Evolutionary conservation across 164 flowering plant genomes (phyloP), one percentile per base, ranked within the genome.

Genomic region (Piper betle): DNA sequence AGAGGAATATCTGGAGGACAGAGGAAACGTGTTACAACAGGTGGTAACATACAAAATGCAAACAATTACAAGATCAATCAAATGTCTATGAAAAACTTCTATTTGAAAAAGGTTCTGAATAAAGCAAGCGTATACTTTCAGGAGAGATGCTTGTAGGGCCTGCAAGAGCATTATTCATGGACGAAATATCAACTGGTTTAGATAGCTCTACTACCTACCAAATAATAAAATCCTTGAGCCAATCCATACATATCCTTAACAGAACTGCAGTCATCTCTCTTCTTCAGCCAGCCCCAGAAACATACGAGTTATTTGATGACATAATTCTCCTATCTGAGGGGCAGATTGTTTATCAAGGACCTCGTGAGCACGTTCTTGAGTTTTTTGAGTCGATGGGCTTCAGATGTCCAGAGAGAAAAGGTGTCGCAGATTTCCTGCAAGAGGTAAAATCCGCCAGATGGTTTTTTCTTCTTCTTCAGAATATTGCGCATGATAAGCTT

Each of bases 81-180:
- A 6, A 59, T 19, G 7, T 2, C 50, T 5, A 2, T 46, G 15
- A 46, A 5, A 10, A 6, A 15, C 3, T 42, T 42, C 11, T 6
- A 6, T 42, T 0, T 42, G 11, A 42, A 42, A 11, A 42, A 11
- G 9, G 11, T 42, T 42, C 11, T 11, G 7, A 11, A 25, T 25
- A 42, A 11, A 0, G 46, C 9, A 42, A 42, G 11, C 7, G 6
- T 10, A 46, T 15, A 10, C 15, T 12, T 9, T 5, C 37, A 81
- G 84, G 84, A 52, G 84, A 81, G 66, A 79, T 81, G 84, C 60
- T 81, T 48, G 84, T 81, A 25, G 84, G 84, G 59, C 81, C 80
- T 4, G 70, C 82, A 48, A 78, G 62, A 58, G 83, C 77, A 18
- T 59, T 82, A 15, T 78, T 82, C 70, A 82, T 82, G 86, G 86